Base-by-base conservation (phyloP, 2,329 filamentous ascomycete species). In the Pezicula carpinea region DNA sequence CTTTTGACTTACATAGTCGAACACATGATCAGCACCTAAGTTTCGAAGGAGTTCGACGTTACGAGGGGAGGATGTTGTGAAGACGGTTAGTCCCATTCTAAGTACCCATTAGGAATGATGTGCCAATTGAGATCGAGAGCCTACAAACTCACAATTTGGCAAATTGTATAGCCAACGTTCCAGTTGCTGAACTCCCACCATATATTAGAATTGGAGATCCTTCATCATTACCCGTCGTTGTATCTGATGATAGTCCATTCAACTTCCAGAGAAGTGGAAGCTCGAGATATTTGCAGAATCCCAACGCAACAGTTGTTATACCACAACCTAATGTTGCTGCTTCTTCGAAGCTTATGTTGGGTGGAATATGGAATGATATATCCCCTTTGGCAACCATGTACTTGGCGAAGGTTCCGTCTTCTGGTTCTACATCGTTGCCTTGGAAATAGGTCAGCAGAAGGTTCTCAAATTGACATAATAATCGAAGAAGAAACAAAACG, bases 161-260 rank as follows among this genome's bases (percentile, higher is more conserved):
- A 48, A 64, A 73, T 51, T 75, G 73, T 13, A 75, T 63, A 7
- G 70, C 71, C 2, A 74, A 56, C 0, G 67, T 68, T 1, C 73
- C 73, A 0, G 71, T 74, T 7, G 72, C 73, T 2, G 71, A 73
- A 32, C 69, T 73, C 3, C 66, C 73, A 39, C 72, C 73, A 49
- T 75, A 75, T 26, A 76, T 68, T 11, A 76, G 52, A 14, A 75
- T 52, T 52, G 19, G 55, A 14, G 57, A 43, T 3, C 10, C 14
- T 19, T 43, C 18, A 14, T 49, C 46, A 38, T 50, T 26, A 34
- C 44, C 43, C 2, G 40, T 13, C 5, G 11, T 38, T 1, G 45
- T 10, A 11, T 13, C 26, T 29, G 26, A 29, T 29, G 5, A 29
- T 6, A 29, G 5, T 29, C 4, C 26, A 10, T 29, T 29, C 26